Conservation (phyloP, 1,284 basidiomycete genomes). For the Vanrija sp. region DNA sequence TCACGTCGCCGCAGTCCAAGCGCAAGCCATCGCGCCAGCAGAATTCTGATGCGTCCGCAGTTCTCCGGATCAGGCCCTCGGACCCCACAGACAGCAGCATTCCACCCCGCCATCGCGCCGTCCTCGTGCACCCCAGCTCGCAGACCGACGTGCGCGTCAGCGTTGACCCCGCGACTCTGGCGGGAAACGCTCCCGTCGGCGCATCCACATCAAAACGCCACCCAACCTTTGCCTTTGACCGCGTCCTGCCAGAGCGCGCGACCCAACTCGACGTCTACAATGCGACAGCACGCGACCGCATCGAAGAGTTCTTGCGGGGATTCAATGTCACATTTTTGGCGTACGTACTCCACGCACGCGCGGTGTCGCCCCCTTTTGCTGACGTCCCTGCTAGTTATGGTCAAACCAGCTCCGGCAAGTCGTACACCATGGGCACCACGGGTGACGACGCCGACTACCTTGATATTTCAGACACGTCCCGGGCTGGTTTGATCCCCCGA, state of each 20-base stretch:
- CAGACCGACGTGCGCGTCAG: constrained; percentile 72
- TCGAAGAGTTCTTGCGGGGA: constrained; percentile 87
- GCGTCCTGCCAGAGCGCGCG: constrained; percentile 77
- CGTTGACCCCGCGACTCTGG: constrained; percentile 52
- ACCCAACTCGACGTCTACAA: constrained; percentile 82
- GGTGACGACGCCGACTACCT: constrained; percentile 76
- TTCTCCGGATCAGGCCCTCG: constrained; percentile 86
- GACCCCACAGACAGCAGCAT: constrained; percentile 81
- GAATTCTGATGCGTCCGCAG: constrained; percentile 50
- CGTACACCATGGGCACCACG: constrained; percentile 85
- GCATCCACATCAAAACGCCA: constrained; percentile 65
- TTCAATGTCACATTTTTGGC: constrained; percentile 98
- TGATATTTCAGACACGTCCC: constrained; percentile 42
- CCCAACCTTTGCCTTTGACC: constrained; percentile 88
- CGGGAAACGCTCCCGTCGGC: constrained; percentile 50
- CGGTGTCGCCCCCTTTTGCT: too few species aligned
- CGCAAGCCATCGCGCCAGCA: background rate
- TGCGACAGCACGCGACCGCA: constrained; percentile 74
- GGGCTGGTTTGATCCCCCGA: constrained; percentile 82
- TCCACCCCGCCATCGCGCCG: constrained; percentile 87
- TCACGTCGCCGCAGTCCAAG: background rate
- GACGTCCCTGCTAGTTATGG: constrained; percentile 57
- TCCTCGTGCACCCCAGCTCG: constrained; percentile 70
- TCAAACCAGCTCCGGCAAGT: constrained; percentile 95
- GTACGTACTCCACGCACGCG: constrained; percentile 46